Percentiles rank a stretch among this genome's conserved stretches.
Conservation (phyloP, 352 stramenopile species). For the Thalassiosira exigua region DNA sequence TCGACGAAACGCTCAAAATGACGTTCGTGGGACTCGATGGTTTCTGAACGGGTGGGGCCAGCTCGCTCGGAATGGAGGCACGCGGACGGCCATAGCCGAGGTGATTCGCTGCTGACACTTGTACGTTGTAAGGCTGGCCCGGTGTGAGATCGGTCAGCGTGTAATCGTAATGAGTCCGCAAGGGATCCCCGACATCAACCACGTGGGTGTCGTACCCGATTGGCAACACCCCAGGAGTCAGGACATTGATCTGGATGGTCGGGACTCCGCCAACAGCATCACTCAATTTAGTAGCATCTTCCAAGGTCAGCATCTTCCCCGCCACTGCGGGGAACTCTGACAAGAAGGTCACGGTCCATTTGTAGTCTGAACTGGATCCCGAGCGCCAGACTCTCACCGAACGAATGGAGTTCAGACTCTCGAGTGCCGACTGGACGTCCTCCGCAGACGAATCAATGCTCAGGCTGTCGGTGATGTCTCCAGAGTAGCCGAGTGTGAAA, state of each 20-base stretch:
- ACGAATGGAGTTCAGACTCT: slow-evolving; percentile 89
- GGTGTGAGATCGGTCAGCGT: slow-evolving; percentile 74
- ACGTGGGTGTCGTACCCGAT: slow-evolving; percentile 57
- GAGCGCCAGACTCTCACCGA: slow-evolving; percentile 88
- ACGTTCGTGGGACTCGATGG: slow-evolving; percentile 83
- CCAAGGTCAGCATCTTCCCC: slow-evolving; percentile 28
- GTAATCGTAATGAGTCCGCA: slow-evolving; percentile 58
- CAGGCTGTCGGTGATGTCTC: slow-evolving; percentile 91
- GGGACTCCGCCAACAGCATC: slow-evolving; percentile 18
- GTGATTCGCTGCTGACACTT: slow-evolving; percentile 78
- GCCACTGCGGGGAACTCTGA: slow-evolving; percentile 72
- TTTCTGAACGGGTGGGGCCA: slow-evolving; percentile 90
- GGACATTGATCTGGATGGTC: slow-evolving; percentile 43
- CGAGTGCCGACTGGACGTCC: slow-evolving; percentile 90
- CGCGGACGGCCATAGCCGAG: slow-evolving; percentile 88
- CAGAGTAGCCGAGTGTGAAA: slow-evolving; percentile 90
- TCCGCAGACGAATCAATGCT: slow-evolving; percentile 88
- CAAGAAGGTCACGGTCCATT: slow-evolving; percentile 91
- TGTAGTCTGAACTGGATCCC: slow-evolving; percentile 44
- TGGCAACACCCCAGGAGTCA: slow-evolving; percentile 47
- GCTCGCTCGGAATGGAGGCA: slow-evolving; percentile 84
- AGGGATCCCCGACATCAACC: slow-evolving; percentile 44
- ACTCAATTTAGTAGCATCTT: slow-evolving; percentile 51
- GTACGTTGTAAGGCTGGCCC: slow-evolving; percentile 68
- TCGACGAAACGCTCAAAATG: slow-evolving; percentile 85